Base-by-base conservation (phyloP, 495 filamentous ascomycete species). In the Mytilinidion resinicola region DNA sequence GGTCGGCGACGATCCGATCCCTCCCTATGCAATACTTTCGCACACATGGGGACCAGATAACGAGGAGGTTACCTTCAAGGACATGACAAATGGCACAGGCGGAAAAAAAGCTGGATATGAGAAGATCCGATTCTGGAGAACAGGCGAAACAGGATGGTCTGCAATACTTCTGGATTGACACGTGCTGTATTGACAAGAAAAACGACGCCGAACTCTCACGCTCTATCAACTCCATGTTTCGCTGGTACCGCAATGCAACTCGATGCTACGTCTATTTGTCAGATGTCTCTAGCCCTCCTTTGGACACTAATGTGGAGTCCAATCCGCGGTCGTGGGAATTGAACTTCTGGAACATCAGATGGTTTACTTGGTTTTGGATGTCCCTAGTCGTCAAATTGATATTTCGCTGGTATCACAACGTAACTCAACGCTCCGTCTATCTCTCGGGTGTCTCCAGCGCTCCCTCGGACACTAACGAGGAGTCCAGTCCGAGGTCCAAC, bases 141-240 rank as follows among this genome's bases (percentile, higher is more conserved):
- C 39, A 44, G 5, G 56, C 56, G n/a, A 21, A 30, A 39, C 34
- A 48, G 14, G 56, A 59, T 48, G 48, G 46, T 19, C 35, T 59
- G 36, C 17, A 35, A 34, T 54, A 59, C 41, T 51, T 51, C 20
- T 58, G 56, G 56, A 33, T 58, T 19, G 56, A 58, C 49, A 58
- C 56, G n/a, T 59, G 43, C 34, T 61, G 58, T 39, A 61, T 61
- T 41, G 42, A 57, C 53, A 56, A 61, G 44, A 15, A 10, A 56
- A 51, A 56, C 46, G 6, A 21, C 37, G 33, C 30, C 54, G 58
- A 61, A 47, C 37, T 61, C 10, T 15, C 38, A 21, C 20, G 37
- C 30, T 36, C 58, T 12, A 56, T 61, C 33, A 56, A 57, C 19
- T 61, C 58, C 34, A 61, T 61, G 58, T 61, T 46, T 56, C 53